A percentile compares a stretch with the other conserved stretches of the same genome.
Conservation (phyloP, 345 rosid genomes). For the Streptanthus diversifolius region DNA sequence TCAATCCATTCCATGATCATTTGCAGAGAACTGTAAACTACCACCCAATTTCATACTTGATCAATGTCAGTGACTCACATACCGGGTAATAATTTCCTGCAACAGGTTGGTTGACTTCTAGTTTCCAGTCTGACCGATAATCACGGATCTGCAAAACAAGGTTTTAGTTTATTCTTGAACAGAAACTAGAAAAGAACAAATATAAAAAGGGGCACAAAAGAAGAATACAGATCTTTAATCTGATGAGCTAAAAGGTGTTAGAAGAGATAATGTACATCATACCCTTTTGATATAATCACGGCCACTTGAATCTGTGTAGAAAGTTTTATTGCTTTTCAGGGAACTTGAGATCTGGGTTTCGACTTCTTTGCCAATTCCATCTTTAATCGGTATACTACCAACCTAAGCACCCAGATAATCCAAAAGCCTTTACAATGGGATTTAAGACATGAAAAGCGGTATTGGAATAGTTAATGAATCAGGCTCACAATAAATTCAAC, state of each 20-base stretch:
- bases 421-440: background rate
- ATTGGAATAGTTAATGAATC: constrained; percentile 11
- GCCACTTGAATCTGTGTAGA: constrained; percentile 83
- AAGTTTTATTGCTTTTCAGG: constrained; percentile 53
- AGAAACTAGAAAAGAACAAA: background rate
- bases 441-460: background rate
- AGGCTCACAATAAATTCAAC: constrained; percentile 84
- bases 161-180: background rate
- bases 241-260: background rate
- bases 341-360: constrained; percentile 62
- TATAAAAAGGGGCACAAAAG: background rate
- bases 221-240: background rate
- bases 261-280: constrained; percentile 19
- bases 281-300: constrained; percentile 79
- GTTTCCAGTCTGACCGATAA: constrained; percentile 85
- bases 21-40: constrained; percentile 16
- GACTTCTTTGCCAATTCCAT: constrained; percentile 73
- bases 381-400: constrained; percentile 65
- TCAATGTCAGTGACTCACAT: constrained; percentile 28
- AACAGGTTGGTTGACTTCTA: constrained; percentile 84
- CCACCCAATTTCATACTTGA: background rate
- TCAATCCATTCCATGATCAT: constrained; percentile 21
- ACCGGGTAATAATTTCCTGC: constrained; percentile 98
- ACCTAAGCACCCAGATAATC: constrained; percentile 40
- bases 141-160: constrained; percentile 71